Percentiles rank a stretch among this genome's conserved stretches.
Conservation (phyloP, 2,329 filamentous ascomycete genomes). For the Colletotrichum ledebouriae region DNA sequence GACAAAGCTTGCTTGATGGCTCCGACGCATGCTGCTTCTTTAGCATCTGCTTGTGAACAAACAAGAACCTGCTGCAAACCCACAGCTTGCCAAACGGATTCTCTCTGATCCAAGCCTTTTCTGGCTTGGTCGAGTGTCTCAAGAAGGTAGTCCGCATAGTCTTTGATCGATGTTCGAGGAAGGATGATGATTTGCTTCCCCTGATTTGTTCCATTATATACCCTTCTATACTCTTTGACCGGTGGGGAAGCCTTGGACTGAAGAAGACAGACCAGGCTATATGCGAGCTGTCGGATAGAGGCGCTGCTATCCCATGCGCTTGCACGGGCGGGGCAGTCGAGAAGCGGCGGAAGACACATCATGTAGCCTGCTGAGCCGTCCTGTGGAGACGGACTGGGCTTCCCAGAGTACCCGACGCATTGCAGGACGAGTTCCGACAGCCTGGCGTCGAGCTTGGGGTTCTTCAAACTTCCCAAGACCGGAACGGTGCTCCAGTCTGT, state of each 20-base stretch:
- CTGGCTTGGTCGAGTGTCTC: conserved; percentile 45
- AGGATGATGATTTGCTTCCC: conserved; percentile 37
- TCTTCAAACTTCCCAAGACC: conserved; percentile 10
- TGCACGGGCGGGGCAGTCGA: conserved; percentile 67
- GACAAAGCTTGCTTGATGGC: conserved; percentile 34
- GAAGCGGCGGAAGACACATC: conserved; percentile 75
- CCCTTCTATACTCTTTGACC: conserved; percentile 55
- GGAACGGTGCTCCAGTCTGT: conserved; percentile 37
- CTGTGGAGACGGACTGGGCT: conserved; percentile 48
- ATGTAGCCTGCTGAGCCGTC: conserved; percentile 48
- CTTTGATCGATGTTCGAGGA: conserved; percentile 25
- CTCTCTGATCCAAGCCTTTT: conserved; percentile 44
- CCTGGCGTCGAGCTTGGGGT: conserved; percentile 52
- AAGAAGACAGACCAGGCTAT: conserved; percentile 56
- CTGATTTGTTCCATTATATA: conserved; percentile 42
- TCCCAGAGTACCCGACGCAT: conserved; percentile 48
- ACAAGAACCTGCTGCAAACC: conserved; percentile 39
- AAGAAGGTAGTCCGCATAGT: conserved; percentile 32
- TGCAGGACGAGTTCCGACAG: conserved; percentile 56
- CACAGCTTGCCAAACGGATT: conserved; percentile 29
- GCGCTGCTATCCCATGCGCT: conserved; percentile 70
- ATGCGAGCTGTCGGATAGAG: conserved; percentile 65
- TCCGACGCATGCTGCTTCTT: conserved; percentile 48
- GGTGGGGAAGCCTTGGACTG: conserved; percentile 40
- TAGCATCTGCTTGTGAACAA: conserved; percentile 47